These are phyloP conservation scores for Melastoma malabathricum DNA, from an alignment of 345 rosid genomes.

Conservation along the genomic window DNA sequence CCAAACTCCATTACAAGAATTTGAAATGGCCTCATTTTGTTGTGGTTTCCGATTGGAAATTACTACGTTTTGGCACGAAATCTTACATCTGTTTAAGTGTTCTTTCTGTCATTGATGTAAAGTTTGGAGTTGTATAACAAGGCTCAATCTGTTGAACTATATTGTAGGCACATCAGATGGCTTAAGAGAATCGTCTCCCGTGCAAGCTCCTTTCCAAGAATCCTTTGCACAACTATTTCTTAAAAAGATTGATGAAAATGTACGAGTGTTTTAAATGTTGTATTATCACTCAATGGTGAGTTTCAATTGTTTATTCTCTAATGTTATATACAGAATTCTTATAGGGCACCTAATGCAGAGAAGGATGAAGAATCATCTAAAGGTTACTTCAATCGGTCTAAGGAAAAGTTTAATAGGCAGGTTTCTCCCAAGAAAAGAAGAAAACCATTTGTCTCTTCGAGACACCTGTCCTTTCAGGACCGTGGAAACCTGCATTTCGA, in stretches of 20 bases:
- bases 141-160: slow-evolving; percentile 3
- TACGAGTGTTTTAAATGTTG: slow-evolving; percentile 18
- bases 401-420: slow-evolving; percentile 17
- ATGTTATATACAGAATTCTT: slow-evolving; percentile 30
- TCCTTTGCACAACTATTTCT: slow-evolving; percentile 26
- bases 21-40: no score
- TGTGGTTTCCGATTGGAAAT: no score
- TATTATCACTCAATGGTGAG: slow-evolving; percentile 7
- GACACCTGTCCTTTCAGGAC: slow-evolving; percentile 10
- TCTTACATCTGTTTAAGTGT: no score
- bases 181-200: slow-evolving; percentile 15
- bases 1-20: no score
- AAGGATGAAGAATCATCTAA: slow-evolving; percentile 23
- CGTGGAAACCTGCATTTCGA: slow-evolving; percentile 14
- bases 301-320: slow-evolving; percentile 5
- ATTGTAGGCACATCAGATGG: slow-evolving; percentile 34
- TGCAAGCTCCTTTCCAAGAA: slow-evolving; percentile 24
- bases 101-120: background rate
- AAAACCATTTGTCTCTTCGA: slow-evolving; percentile 21
- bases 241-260: slow-evolving; percentile 40
- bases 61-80: no score
- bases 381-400: slow-evolving; percentile 15
- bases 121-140: background rate
- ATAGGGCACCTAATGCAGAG: slow-evolving; percentile 19
- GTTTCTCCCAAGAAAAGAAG: slow-evolving; percentile 11